These are phyloP conservation scores for Capsicum baccatum DNA, from an alignment of 257 asterid genomes.

Conservation along the genomic window DNA sequence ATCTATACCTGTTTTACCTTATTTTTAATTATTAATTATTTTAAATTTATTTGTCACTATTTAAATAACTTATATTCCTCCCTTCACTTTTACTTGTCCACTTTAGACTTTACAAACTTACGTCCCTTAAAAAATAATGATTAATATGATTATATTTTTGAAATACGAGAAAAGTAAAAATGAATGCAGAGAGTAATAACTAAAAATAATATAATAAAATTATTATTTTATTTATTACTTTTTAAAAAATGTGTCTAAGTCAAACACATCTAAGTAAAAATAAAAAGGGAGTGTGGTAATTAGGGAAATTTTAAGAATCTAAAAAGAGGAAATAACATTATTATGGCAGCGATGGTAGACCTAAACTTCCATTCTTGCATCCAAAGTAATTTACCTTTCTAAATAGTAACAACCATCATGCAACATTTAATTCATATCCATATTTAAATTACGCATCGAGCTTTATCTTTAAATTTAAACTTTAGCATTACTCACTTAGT, in stretches of 20 bases:
- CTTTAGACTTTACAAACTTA: too few species aligned
- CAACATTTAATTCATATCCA: slow-evolving; percentile 18
- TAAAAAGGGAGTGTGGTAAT: too few species aligned
- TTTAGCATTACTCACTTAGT: neutral
- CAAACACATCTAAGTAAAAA: neutral
- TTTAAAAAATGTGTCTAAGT: too few species aligned
- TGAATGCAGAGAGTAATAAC: too few species aligned
- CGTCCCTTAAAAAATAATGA: too few species aligned
- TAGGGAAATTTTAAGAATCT: neutral
- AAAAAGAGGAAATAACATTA: neutral
- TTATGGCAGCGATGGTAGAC: neutral
- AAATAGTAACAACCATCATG: neutral
- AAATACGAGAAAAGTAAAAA: neutral
- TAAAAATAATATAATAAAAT: neutral
- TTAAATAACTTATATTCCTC: too few species aligned
- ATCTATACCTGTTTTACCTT: too few species aligned
- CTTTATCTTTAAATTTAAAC: neutral
- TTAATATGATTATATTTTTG: neutral
- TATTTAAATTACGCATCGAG: neutral
- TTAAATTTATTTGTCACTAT: too few species aligned
- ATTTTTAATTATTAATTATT: too few species aligned
- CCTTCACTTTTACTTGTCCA: too few species aligned
- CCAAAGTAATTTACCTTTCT: neutral
- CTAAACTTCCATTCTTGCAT: neutral
- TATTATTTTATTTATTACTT: too few species aligned